A percentile compares a stretch with the other conserved stretches of the same genome.
Evolutionary conservation across 2,329 filamentous ascomycete genomes (phyloP).

Genomic region (Sclerotinia spermophila): DNA sequence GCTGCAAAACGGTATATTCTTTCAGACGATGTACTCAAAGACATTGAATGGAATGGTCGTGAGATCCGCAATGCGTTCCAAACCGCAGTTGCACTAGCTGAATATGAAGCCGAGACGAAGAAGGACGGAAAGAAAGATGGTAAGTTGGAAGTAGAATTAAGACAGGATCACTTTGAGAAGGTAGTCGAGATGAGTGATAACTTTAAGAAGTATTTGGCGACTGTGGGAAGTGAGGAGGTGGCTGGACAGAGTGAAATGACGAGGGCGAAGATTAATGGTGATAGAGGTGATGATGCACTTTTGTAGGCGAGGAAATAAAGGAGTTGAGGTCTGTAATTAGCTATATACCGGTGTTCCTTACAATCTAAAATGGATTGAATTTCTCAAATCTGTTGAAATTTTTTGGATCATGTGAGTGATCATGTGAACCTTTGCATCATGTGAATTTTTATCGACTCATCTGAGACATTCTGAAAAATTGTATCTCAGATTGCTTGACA

Average conservation of each 20-base stretch:
- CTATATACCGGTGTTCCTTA: neutral
- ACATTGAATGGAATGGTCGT: conserved; percentile 32
- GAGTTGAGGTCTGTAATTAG: neutral
- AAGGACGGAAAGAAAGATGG: neutral
- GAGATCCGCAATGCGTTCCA: conserved; percentile 34
- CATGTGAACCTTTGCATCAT: neutral
- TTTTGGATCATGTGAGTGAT: neutral
- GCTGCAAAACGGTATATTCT: conserved; percentile 26
- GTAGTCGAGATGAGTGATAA: conserved; percentile 28
- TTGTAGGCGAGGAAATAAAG: neutral
- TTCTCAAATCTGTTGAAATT: neutral
- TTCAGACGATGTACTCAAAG: conserved; percentile 23
- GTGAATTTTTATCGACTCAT: too few species aligned
- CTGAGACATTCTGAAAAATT: too few species aligned
- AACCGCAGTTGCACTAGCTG: conserved; percentile 29
- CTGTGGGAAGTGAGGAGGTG: conserved; percentile 16
- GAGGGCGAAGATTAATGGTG: conserved; percentile 20
- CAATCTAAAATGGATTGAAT: neutral
- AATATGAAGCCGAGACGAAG: conserved; percentile 24
- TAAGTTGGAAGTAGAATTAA: conserved; percentile 18
- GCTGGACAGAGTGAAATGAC: conserved; percentile 7
- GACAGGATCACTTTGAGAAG: conserved; percentile 28
- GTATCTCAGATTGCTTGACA: neutral
- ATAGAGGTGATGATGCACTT: conserved; percentile 27
- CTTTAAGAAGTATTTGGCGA: conserved; percentile 28